Evolutionary conservation across 208 protist species (phyloP), one percentile per base, ranked within the genome.

Genomic region (Naegleria lovaniensis): DNA sequence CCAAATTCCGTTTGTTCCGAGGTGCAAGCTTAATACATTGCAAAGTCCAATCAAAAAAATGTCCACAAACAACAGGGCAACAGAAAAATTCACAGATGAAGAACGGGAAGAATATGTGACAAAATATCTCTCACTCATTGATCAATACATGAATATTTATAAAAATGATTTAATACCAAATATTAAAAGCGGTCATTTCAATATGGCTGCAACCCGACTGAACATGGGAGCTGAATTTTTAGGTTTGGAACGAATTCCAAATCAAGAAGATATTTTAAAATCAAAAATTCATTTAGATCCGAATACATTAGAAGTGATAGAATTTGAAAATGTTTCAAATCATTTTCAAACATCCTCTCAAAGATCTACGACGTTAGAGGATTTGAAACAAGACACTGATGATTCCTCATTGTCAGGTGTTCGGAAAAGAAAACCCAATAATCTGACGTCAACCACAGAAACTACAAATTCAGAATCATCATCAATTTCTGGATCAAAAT

Each of bases 231-330:
- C 16, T 36, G 67, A 79, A 36, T 79, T 36, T 79, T 36, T 79
- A 36, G 67, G 67, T 36, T 13, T 79, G 6, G 67, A 79, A 33
- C 67, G n/a, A 13, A 79, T 79, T 79, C 67, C 67, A 9, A 36
- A 29, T 36, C 13, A 75, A n/a, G 29, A 29, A 36, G 16, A 29
- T 79, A 67, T 67, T 29, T 67, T 67, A 67, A 67, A 67, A 67
- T 79, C 67, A 79, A 79, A 79, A 79, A 79, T 79, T 79, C 16
- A 79, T 36, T 79, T 79, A 33, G 25, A 79, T 79, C n/a, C 29
- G 36, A 0, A 79, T 15, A 36, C 67, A 79, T 79, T 79, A 1
- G 67, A 79, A 79, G 9, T 79, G 7, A 36, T 79, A 9, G 67
- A 79, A 6, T 79, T 36, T 79, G 67, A 79, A 36, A 36, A 79